phyloP scores from a whole-genome alignment of 2,329 filamentous ascomycete species.

The Penicillium sp. region DNA sequence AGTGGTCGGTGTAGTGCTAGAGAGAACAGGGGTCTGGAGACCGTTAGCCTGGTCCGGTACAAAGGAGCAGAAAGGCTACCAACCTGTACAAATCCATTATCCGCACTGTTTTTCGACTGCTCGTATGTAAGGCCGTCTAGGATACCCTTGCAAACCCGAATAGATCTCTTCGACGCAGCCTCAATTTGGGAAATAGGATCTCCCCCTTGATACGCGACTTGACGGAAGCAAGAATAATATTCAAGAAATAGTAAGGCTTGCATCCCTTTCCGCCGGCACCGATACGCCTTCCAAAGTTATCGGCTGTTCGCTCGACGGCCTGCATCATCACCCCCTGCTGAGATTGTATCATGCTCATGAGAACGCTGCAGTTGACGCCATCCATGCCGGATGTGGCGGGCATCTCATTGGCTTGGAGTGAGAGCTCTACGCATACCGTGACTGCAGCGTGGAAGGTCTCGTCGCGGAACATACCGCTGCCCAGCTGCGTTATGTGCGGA shows the following conservation, averaged over 20 bases:
- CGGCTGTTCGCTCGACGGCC: conserved; percentile 29
- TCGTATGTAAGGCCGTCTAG: conserved; percentile 25
- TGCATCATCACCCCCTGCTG: conserved; percentile 32
- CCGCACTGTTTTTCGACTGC: conserved; percentile 18
- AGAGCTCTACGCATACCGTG: conserved; percentile 34
- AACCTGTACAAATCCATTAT: conserved; percentile 20
- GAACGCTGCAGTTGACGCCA: conserved; percentile 20
- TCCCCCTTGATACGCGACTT: conserved; percentile 33
- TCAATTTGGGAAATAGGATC: conserved; percentile 28
- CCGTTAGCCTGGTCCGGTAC: conserved; percentile 8
- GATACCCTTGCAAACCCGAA: conserved; percentile 25
- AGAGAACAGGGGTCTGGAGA: conserved; percentile 16
- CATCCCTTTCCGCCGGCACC: conserved; percentile 25
- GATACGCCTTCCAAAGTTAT: conserved; percentile 30
- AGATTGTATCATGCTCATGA: conserved; percentile 32
- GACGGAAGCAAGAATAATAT: conserved; percentile 30
- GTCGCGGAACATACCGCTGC: conserved; percentile 37
- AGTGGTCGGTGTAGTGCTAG: conserved; percentile 13
- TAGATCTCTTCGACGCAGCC: conserved; percentile 18
- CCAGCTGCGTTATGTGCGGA: conserved; percentile 31
- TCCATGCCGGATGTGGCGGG: conserved; percentile 16
- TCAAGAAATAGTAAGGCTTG: conserved; percentile 33
- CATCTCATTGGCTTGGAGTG: conserved; percentile 30
- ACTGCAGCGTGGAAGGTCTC: conserved; percentile 34
- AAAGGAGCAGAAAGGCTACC: not conserved